Evolutionary conservation across 1,284 basidiomycete genomes (phyloP).

Genomic region (Papiliotrema flavescens): DNA sequence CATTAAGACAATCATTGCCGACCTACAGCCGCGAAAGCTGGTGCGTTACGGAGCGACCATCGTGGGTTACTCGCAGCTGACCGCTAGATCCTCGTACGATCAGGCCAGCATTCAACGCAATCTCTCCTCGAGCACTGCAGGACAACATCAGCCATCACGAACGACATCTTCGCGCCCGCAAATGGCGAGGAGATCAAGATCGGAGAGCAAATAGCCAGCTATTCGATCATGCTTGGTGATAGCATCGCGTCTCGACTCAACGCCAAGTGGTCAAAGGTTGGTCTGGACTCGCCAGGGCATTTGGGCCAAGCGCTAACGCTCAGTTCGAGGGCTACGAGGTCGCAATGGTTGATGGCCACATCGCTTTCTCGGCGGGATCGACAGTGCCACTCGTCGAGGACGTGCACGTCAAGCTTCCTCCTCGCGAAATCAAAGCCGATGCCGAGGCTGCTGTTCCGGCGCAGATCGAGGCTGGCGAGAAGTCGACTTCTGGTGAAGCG

Average conservation of each 20-base stretch:
- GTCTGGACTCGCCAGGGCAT: neutral
- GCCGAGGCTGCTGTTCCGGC: neutral
- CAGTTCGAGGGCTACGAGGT: slow-evolving; percentile 98
- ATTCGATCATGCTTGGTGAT: slow-evolving; percentile 92
- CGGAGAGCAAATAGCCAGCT: slow-evolving; percentile 92
- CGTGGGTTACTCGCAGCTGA: neutral
- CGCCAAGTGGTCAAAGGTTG: slow-evolving; percentile 76
- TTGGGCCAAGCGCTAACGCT: slow-evolving; percentile 2
- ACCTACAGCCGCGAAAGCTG: slow-evolving; percentile 93
- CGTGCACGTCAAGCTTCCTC: slow-evolving; percentile 54
- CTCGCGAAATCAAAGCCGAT: slow-evolving; percentile 11
- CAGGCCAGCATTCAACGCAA: slow-evolving; percentile 62
- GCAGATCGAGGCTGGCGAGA: slow-evolving; percentile 4
- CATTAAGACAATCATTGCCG: slow-evolving; percentile 92
- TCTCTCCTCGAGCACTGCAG: slow-evolving; percentile 74
- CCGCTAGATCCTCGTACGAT: slow-evolving; percentile 78
- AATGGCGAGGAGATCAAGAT: slow-evolving; percentile 75
- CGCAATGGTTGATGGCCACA: slow-evolving; percentile 79
- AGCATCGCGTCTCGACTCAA: slow-evolving; percentile 65
- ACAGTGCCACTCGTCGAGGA: slow-evolving; percentile 53
- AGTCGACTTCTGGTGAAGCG: neutral
- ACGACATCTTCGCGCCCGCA: slow-evolving; percentile 78
- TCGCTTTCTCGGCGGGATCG: slow-evolving; percentile 78
- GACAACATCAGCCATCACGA: slow-evolving; percentile 75
- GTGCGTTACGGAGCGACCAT: slow-evolving; percentile 50